These are phyloP conservation scores for Quercus berberidifolia DNA, from an alignment of 306 rosid species.

Conservation along the genomic window DNA sequence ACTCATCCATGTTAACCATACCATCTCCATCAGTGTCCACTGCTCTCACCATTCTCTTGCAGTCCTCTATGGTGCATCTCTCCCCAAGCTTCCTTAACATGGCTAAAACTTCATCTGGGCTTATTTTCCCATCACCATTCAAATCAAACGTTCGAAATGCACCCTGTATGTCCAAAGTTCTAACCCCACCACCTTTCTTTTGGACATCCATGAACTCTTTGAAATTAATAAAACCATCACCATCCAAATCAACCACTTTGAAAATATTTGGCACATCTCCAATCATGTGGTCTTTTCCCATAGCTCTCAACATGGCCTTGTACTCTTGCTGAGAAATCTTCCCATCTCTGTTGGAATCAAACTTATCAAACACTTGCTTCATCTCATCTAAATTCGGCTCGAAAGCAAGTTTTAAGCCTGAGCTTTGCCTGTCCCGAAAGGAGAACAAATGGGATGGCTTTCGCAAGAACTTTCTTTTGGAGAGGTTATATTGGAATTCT, in stretches of 20 bases:
- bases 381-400: constrained; percentile 69
- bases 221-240: constrained; percentile 76
- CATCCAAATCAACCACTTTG: constrained; percentile 62
- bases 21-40: constrained; percentile 85
- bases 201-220: constrained; percentile 73
- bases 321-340: constrained; percentile 74
- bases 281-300: constrained; percentile 46
- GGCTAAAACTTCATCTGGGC: constrained; percentile 70
- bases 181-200: constrained; percentile 64
- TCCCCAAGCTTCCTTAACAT: constrained; percentile 67
- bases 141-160: constrained; percentile 63
- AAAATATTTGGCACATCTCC: constrained; percentile 69
- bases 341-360: constrained; percentile 75
- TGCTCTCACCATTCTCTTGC: constrained; percentile 67
- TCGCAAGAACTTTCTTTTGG: constrained; percentile 54
- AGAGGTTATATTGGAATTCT: constrained; percentile 71
- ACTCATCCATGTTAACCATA: constrained; percentile 77
- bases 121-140: constrained; percentile 81
- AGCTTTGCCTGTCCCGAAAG: constrained; percentile 48
- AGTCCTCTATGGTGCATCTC: constrained; percentile 63
- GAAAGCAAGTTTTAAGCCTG: constrained; percentile 30
- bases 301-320: constrained; percentile 47
- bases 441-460: constrained; percentile 56
- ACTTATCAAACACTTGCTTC: constrained; percentile 71
- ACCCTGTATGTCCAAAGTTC: constrained; percentile 46